Evolutionary conservation across 164 flowering plant genomes (phyloP).

Genomic region (Sedum album): DNA sequence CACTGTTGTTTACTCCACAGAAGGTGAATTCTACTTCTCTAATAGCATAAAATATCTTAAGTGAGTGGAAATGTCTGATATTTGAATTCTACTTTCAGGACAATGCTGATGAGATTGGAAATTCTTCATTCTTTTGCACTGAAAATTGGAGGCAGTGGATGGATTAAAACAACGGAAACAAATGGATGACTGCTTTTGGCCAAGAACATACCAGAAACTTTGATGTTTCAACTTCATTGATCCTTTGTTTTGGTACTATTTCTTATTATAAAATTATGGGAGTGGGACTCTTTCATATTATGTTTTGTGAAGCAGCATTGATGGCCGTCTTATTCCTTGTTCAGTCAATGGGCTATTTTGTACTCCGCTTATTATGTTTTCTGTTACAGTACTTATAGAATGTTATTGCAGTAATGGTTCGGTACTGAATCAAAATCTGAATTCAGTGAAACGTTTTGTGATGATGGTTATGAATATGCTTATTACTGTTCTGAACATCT

Average conservation of each 20-base stretch:
- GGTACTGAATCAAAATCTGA: too few species aligned
- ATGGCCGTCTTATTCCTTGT: too few species aligned
- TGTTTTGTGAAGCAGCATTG: too few species aligned
- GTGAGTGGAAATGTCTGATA: background rate
- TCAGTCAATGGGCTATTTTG: too few species aligned
- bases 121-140: background rate
- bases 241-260: background rate
- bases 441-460: too few species aligned
- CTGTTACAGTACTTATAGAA: too few species aligned
- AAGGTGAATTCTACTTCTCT: background rate
- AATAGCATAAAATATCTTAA: background rate
- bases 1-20: background rate
- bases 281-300: too few species aligned
- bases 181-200: background rate
- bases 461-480: too few species aligned
- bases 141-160: background rate
- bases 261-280: conserved; percentile 24
- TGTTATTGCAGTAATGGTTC: too few species aligned
- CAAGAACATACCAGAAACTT: background rate
- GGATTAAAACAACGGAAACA: background rate
- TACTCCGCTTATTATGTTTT: too few species aligned
- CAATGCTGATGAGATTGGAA: background rate
- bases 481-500: too few species aligned
- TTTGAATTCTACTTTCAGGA: background rate
- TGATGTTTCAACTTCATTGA: background rate